Conservation (phyloP, 2,329 filamentous ascomycete genomes). For the Epichloe baconii region DNA sequence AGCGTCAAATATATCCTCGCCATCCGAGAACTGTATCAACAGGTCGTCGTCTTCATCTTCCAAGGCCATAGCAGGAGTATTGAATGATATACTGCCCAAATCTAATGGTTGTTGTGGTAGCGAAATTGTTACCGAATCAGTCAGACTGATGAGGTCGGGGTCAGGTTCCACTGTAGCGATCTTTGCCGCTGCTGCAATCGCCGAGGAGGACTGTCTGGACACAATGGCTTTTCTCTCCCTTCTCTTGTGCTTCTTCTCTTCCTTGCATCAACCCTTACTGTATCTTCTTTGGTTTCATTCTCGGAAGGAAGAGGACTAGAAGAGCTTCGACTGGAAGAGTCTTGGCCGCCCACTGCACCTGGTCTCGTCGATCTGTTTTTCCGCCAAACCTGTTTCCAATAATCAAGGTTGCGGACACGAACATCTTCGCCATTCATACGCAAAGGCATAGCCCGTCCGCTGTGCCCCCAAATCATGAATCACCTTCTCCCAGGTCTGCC, state of each 20-base stretch:
- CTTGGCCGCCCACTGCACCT: not conserved
- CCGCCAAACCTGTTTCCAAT: slow-evolving; percentile 30
- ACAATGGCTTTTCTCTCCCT: too few relatives aligned
- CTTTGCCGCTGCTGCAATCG: not conserved
- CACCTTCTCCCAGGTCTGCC: slow-evolving; percentile 28
- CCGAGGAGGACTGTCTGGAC: not conserved
- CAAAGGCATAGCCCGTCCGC: slow-evolving; percentile 11
- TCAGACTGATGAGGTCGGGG: not conserved
- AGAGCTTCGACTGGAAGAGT: not conserved
- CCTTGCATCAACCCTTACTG: not conserved
- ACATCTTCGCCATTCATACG: slow-evolving; percentile 39
- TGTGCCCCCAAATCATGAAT: slow-evolving; percentile 27
- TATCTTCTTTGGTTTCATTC: not conserved
- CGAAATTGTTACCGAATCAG: not conserved
- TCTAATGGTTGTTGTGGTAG: not conserved
- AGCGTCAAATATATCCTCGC: not conserved
- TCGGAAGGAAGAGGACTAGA: not conserved
- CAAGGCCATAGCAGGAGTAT: not conserved
- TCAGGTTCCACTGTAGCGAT: not conserved
- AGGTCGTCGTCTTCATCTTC: not conserved
- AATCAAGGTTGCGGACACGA: slow-evolving; percentile 36
- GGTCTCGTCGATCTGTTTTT: slow-evolving; percentile 3
- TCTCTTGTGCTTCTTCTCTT: not conserved
- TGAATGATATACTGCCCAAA: not conserved
- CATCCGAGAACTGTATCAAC: slow-evolving; percentile 3